Percentiles rank a stretch among this genome's conserved stretches.
Conservation (phyloP, 1,139 yeast species). For the Kurtzmaniella quercitrusa region DNA sequence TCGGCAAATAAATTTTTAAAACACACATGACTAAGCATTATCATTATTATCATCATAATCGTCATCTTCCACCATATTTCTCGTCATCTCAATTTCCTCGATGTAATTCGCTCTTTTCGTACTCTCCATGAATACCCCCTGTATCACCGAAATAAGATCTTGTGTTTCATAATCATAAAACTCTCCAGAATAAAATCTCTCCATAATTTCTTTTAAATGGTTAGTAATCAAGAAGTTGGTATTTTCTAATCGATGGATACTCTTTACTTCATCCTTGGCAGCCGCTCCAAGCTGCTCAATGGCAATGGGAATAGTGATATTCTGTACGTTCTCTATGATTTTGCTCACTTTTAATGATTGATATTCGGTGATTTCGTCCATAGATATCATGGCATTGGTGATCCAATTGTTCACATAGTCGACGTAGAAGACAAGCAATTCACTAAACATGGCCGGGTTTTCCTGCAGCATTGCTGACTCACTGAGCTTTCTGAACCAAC, state of each 20-base stretch:
- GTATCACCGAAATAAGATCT: conserved; percentile 61
- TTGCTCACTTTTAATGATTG: conserved; percentile 30
- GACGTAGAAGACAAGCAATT: conserved; percentile 23
- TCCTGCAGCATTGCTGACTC: conserved; percentile 22
- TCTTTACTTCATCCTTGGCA: conserved; percentile 18
- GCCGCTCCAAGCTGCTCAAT: conserved; percentile 9
- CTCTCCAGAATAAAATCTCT: conserved; percentile 66
- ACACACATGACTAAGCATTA: too few relatives aligned
- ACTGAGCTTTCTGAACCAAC: conserved; percentile 24
- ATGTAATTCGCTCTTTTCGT: conserved; percentile 59
- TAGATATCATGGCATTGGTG: conserved; percentile 22
- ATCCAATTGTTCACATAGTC: conserved; percentile 31
- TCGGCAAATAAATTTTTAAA: too few relatives aligned
- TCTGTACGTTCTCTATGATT: conserved; percentile 17
- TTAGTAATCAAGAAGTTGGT: conserved; percentile 43
- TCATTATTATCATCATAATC: neutral
- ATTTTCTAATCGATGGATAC: conserved; percentile 43
- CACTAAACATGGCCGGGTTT: conserved; percentile 25
- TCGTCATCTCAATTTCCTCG: conserved; percentile 41
- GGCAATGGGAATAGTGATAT: conserved; percentile 15
- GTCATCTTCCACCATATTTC: conserved; percentile 8
- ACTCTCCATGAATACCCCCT: conserved; percentile 65
- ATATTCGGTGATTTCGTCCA: conserved; percentile 34
- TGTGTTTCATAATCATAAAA: conserved; percentile 65
- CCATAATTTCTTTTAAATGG: conserved; percentile 67